phyloP scores from a whole-genome alignment of 202 grass and related monocot genomes.

The Carex sylvatica region DNA sequence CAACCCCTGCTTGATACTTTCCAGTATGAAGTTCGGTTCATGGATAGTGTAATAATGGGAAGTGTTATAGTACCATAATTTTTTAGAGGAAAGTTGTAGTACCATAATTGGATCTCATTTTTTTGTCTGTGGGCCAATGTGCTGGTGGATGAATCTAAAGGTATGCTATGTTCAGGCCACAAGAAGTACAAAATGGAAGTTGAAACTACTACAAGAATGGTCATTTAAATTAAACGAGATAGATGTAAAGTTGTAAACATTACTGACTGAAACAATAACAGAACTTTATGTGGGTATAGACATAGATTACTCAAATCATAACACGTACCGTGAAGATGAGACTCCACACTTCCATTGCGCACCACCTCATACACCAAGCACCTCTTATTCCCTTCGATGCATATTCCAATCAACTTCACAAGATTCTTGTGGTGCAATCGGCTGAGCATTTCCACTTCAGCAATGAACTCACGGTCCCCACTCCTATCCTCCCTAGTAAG shows the following conservation, averaged over 20 bases:
- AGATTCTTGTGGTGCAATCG: conserved; percentile 93
- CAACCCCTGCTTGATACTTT: conserved; percentile 44
- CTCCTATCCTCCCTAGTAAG: conserved; percentile 64
- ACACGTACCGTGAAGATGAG: conserved; percentile 89
- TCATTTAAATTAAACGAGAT: not conserved
- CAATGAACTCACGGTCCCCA: conserved; percentile 80
- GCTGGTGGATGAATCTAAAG: not conserved
- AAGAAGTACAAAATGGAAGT: not conserved
- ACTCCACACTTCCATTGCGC: conserved; percentile 89
- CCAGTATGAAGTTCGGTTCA: conserved; percentile 3
- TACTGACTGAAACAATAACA: not conserved
- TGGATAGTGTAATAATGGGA: not conserved
- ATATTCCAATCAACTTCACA: conserved; percentile 94
- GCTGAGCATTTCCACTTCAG: conserved; percentile 93
- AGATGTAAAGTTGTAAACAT: not conserved
- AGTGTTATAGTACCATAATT: not conserved
- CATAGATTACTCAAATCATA: conserved; percentile 16
- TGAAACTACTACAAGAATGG: not conserved
- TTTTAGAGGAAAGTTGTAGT: too few relatives aligned
- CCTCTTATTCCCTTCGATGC: conserved; percentile 69
- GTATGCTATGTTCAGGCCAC: not conserved
- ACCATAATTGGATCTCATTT: not conserved
- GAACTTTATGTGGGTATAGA: not conserved
- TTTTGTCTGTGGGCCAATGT: not conserved
- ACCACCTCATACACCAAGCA: conserved; percentile 96